Evolutionary conservation across 2,329 filamentous ascomycete species (phyloP), one percentile per base, ranked within the genome.

Genomic region (Sporothrix protearum): DNA sequence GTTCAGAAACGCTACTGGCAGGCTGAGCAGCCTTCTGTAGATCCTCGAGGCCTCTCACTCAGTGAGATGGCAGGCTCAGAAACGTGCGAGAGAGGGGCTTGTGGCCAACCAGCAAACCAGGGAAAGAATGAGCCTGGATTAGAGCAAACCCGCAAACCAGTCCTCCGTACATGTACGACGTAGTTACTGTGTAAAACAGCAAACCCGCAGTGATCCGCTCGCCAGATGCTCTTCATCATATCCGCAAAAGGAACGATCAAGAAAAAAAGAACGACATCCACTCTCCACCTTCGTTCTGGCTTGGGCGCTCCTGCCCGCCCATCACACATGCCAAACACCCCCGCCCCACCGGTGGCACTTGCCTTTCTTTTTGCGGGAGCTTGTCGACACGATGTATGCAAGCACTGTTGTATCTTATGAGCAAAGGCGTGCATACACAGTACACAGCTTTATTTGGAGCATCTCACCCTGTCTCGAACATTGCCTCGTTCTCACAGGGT

Each of bases 11-110:
- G 42, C 22, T 64, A 28, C 33, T n/a, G 47, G 66, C 53, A 69
- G 68, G 68, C 68, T 69, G 67, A 39, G 25, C 68, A 69, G 68
- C 68, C 68, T 69, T 47, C 61, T 64, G 59, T 28, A 53, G 49
- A 53, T 53, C 49, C 22, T 53, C 22, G 22, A n/a, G 9, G 19
- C 30, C 36, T 28, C 16, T 25, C 4, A 33, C 30, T 33, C n/a
- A 42, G n/a, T n/a, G n/a, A n/a, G 16, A 55, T 10, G 64, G 47
- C 47, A 68, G 42, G 63, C 28, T 28, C 28, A 19, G 45, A 49
- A 67, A 51, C 64, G 53, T 14, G 22, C 16, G 28, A 14, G 28
- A 1, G n/a, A 45, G 36, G 36, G 64, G 28, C 45, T 51, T 67
- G 64, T 67, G 64, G 64, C 64, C 64, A 67, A 68, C 49, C 66